Evolutionary conservation across 23 red algal genomes (phyloP), one percentile per base, ranked within the genome.

Genomic region (Chondrus crispus): DNA sequence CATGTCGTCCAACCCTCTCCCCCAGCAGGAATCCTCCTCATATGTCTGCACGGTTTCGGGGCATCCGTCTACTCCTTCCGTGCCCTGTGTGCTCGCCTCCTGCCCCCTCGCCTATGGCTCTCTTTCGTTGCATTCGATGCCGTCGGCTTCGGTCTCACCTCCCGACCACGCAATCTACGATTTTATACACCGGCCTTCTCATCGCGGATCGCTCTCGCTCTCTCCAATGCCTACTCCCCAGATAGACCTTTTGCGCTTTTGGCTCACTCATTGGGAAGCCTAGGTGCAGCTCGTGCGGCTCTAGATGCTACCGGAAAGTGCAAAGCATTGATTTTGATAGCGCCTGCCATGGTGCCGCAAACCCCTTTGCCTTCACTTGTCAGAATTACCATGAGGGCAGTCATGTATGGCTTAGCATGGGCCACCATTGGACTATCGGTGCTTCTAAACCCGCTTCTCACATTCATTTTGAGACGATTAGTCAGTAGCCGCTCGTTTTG

Each of bases 1-100:
- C 64, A 91, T 75, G 82, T 30, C 4, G 32, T 43, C 57, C 8
- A 40, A 30, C 22, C 74, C 26, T 37, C 46, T 40, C 13, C 39
- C 37, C 44, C 76, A 22, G 12, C 74, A 7, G 45, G 39, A 35
- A 51, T 57, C 33, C 74, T 81, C 22, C 62, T 68, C 62, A 16
- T 91, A n/a, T 81, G 75, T 63, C 14, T 95, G 26, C 93, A 95
- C 50, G 93, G 93, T 26, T 95, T 95, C 53, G 93, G 93, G 5
- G 82, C 93, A n/a, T 84, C 49, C 18, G 46, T 88, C 1, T 95
- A 90, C 63, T 83, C 83, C 38, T 88, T 95, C 58, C 26, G 44
- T 68, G 64, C 80, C 13, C 36, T 85, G 1, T 46, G 35, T 35
- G 52, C 70, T 19, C 41, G 32, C 14, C 19, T 88, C 3, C 66